Conservation (phyloP, 2,329 filamentous ascomycete genomes). For the Pseudopithomyces chartarum region DNA sequence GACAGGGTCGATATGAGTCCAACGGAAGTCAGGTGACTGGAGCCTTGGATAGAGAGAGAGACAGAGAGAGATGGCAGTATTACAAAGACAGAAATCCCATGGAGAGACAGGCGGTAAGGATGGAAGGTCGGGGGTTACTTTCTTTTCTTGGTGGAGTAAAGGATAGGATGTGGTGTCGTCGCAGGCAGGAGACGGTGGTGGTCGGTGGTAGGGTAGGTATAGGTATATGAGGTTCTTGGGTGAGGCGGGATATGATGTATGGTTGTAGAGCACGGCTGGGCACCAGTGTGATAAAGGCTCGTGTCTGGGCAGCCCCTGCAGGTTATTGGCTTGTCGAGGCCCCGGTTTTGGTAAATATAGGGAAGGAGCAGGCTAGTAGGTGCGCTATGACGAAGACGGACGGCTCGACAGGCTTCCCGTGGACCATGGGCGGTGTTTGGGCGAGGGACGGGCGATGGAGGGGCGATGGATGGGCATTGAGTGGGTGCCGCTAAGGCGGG, state of each 20-base stretch:
- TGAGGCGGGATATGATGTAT: constrained; percentile 47
- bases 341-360: constrained; percentile 46
- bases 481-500: constrained; percentile 24
- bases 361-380: constrained; percentile 40
- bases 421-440: constrained; percentile 17
- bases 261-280: constrained; percentile 37
- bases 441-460: constrained; percentile 13
- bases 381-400: constrained; percentile 46
- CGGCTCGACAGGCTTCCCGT: constrained; percentile 37
- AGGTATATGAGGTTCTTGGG: constrained; percentile 22
- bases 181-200: no score
- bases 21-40: constrained; percentile 8
- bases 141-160: no score
- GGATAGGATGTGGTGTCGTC: constrained; percentile 29
- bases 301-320: constrained; percentile 16
- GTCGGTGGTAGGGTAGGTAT: no score
- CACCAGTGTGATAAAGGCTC: constrained; percentile 38
- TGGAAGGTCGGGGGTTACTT: no score
- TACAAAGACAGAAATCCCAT: constrained; percentile 20
- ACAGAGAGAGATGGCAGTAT: constrained; percentile 20
- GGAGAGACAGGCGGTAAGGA: constrained; percentile 10
- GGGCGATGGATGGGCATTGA: constrained; percentile 4
- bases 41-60: background rate
- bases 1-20: constrained; percentile 12
- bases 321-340: constrained; percentile 34